Percentiles rank a stretch among this genome's conserved stretches.
These are phyloP conservation scores for Annulohypoxylon truncatum DNA, from an alignment of 2,329 filamentous ascomycete genomes.

Conservation along the genomic window DNA sequence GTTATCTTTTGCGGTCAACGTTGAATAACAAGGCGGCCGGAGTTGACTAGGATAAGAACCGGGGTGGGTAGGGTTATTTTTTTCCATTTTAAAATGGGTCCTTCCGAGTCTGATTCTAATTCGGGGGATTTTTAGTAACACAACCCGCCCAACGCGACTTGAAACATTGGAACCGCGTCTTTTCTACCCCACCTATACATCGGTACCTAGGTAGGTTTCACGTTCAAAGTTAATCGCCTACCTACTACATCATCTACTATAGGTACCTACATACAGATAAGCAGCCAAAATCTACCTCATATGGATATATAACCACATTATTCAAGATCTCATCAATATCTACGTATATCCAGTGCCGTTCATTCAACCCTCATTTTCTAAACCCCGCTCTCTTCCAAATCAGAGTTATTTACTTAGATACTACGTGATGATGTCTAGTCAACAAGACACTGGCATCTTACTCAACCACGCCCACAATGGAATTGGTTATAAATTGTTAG, in stretches of 20 bases:
- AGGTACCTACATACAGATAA: neutral
- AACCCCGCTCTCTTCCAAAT: neutral
- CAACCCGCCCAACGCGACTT: conserved; percentile 30
- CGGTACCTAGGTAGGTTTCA: neutral
- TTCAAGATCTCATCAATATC: too few species aligned
- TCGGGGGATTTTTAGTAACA: conserved; percentile 34
- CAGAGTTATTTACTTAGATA: too few species aligned
- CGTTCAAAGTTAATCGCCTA: too few species aligned
- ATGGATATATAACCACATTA: too few species aligned
- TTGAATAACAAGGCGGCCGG: conserved; percentile 27
- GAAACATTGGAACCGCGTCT: conserved; percentile 32
- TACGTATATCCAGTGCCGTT: too few species aligned
- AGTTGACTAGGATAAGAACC: conserved; percentile 29
- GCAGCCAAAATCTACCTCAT: too few species aligned
- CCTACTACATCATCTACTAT: neutral
- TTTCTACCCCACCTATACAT: conserved; percentile 21
- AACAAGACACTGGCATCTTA: conserved; percentile 59
- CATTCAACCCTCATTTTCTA: neutral
- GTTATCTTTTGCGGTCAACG: conserved; percentile 35
- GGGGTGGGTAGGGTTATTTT: conserved; percentile 37
- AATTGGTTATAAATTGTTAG: conserved; percentile 68
- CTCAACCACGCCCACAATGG: conserved; percentile 62
- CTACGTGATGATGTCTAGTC: conserved; percentile 58
- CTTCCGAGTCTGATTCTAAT: conserved; percentile 11
- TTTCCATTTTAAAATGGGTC: conserved; percentile 5